A percentile compares a stretch with the other conserved stretches of the same genome.
Evolutionary conservation across 2,329 filamentous ascomycete species (phyloP).

Genomic region (Amauroascus verrucosus): DNA sequence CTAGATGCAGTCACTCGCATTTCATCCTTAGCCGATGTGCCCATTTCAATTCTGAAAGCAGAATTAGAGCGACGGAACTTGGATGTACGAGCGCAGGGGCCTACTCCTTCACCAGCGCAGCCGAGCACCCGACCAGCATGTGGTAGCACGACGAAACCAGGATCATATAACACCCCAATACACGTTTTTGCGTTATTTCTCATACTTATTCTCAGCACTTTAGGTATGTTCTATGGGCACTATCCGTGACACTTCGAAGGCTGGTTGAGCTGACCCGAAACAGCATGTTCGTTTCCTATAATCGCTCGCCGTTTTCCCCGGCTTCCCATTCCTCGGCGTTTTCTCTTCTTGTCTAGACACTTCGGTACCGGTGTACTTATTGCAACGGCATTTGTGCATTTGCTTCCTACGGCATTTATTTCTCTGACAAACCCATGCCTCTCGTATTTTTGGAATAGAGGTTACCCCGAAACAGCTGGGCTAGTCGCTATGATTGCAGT

Average conservation of each 20-base stretch:
- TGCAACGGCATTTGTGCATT: slow-evolving; percentile 48
- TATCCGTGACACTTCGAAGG: not conserved
- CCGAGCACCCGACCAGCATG: slow-evolving; percentile 23
- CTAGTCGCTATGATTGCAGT: slow-evolving; percentile 72
- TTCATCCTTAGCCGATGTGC: slow-evolving; percentile 23
- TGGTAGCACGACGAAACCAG: slow-evolving; percentile 26
- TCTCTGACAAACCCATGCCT: slow-evolving; percentile 56
- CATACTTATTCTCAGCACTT: slow-evolving; percentile 47
- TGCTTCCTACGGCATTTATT: slow-evolving; percentile 53
- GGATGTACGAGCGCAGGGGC: not conserved
- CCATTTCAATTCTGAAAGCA: slow-evolving; percentile 26
- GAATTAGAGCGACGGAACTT: slow-evolving; percentile 22
- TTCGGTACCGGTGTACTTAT: slow-evolving; percentile 50
- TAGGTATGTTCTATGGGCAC: slow-evolving; percentile 24
- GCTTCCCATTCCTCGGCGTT: slow-evolving; percentile 49
- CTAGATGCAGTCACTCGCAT: slow-evolving; percentile 6
- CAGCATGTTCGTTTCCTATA: slow-evolving; percentile 53
- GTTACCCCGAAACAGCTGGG: slow-evolving; percentile 71
- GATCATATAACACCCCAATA: slow-evolving; percentile 52
- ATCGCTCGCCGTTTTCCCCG: slow-evolving; percentile 50
- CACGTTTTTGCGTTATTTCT: slow-evolving; percentile 60
- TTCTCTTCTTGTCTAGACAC: slow-evolving; percentile 51
- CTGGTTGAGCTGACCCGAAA: not conserved
- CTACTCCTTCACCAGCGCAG: not conserved
- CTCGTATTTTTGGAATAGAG: slow-evolving; percentile 64